phyloP scores from a whole-genome alignment of 2,329 filamentous ascomycete genomes.

The Cordyceps cicadae region DNA sequence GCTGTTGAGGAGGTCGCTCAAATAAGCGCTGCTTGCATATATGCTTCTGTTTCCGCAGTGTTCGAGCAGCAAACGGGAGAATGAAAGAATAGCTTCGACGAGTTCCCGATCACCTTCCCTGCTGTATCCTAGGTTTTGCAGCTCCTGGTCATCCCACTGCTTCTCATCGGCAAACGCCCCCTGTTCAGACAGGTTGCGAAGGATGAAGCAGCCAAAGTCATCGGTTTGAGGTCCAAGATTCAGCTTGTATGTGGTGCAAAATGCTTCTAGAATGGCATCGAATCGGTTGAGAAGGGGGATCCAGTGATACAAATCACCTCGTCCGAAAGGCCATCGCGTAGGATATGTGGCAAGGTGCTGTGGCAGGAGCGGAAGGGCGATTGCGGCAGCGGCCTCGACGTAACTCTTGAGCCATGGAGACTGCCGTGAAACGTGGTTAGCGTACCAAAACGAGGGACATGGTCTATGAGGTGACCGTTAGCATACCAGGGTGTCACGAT shows the following conservation, averaged over 20 bases:
- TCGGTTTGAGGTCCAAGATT: conserved; percentile 70
- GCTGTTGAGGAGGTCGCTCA: conserved; percentile 84
- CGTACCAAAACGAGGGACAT: not conserved
- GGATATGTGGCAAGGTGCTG: conserved; percentile 72
- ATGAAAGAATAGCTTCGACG: conserved; percentile 70
- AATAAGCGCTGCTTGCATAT: conserved; percentile 84
- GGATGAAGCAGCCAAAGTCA: conserved; percentile 61
- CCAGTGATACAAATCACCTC: conserved; percentile 97
- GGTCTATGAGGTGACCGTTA: not conserved
- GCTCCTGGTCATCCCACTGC: conserved; percentile 35
- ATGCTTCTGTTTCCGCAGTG: conserved; percentile 96
- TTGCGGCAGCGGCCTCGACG: conserved; percentile 59
- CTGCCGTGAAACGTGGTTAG: conserved; percentile 37
- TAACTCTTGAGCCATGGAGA: conserved; percentile 83
- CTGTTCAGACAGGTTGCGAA: conserved; percentile 49
- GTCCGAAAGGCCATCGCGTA: conserved; percentile 85
- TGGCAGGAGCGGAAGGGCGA: conserved; percentile 69
- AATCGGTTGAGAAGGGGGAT: conserved; percentile 90
- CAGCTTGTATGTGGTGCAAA: conserved; percentile 73
- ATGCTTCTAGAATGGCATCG: conserved; percentile 75
- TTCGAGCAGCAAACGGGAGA: conserved; percentile 80
- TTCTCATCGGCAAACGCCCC: conserved; percentile 42
- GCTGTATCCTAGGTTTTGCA: conserved; percentile 55
- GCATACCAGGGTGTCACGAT: conserved; percentile 58
- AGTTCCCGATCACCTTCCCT: conserved; percentile 73